A percentile compares a stretch with the other conserved stretches of the same genome.
These are phyloP conservation scores for Shiraia bambusicola DNA, from an alignment of 2,329 filamentous ascomycete genomes.

Conservation along the genomic window DNA sequence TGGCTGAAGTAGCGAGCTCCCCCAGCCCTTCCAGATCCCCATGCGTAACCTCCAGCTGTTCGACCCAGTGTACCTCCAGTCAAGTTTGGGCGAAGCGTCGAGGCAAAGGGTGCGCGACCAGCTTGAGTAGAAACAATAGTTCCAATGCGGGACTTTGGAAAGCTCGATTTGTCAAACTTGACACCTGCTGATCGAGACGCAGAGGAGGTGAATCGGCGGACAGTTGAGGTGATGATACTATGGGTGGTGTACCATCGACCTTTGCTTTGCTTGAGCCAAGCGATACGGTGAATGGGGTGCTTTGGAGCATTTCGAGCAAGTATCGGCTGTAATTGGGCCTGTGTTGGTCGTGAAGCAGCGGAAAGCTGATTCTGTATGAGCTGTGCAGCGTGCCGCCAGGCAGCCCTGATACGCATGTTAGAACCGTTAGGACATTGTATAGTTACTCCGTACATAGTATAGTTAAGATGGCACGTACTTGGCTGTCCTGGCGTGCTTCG, in stretches of 20 bases:
- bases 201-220: constrained; percentile 56
- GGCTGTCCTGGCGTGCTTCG: constrained; percentile 45
- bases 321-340: constrained; percentile 59
- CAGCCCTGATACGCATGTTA: constrained; percentile 43
- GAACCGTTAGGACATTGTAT: too few relatives aligned
- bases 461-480: constrained; percentile 31
- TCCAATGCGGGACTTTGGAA: constrained; percentile 59
- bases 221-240: constrained; percentile 45
- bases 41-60: constrained; percentile 83
- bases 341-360: constrained; percentile 45
- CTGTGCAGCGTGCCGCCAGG: constrained; percentile 51
- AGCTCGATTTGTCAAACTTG: constrained; percentile 54
- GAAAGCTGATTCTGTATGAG: constrained; percentile 50
- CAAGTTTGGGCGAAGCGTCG: constrained; percentile 84
- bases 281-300: constrained; percentile 63
- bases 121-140: constrained; percentile 63
- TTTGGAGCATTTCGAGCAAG: constrained; percentile 58
- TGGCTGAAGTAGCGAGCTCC: constrained; percentile 89
- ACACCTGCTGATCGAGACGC: constrained; percentile 41
- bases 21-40: constrained; percentile 68
- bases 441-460: neutral
- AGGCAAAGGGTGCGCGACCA: constrained; percentile 81
- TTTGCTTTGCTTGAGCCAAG: constrained; percentile 64
- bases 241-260: constrained; percentile 65
- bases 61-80: constrained; percentile 84